These are phyloP conservation scores for Kernera saxatilis DNA, from an alignment of 345 rosid species.

Conservation along the genomic window DNA sequence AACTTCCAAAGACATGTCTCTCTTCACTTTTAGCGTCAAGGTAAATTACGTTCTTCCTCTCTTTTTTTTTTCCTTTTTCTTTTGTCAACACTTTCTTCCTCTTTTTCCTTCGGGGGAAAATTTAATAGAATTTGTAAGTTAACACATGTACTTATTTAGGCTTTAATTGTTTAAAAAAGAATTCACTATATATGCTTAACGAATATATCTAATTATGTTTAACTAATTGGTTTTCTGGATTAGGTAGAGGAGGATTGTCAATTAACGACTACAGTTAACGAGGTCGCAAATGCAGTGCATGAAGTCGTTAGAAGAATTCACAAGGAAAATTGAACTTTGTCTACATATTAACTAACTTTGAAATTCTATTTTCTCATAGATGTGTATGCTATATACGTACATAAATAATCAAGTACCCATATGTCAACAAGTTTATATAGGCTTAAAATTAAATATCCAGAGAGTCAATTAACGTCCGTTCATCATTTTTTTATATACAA, in stretches of 20 bases:
- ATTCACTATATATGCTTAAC: not conserved
- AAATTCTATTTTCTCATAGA: not conserved
- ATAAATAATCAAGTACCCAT: not conserved
- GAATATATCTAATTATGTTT: not conserved
- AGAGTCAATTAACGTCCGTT: not conserved
- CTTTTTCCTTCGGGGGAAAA: not conserved
- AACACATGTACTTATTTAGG: not conserved
- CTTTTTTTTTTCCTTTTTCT: too few relatives aligned
- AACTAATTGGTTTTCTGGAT: not conserved
- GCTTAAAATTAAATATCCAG: too few relatives aligned
- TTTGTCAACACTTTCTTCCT: not conserved
- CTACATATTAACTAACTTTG: not conserved
- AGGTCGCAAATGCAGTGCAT: slow-evolving; percentile 22
- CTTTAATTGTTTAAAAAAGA: not conserved
- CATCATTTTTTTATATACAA: not conserved
- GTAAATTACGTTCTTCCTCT: slow-evolving; percentile 18
- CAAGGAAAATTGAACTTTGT: not conserved
- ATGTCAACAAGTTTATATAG: too few relatives aligned
- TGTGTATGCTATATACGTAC: not conserved
- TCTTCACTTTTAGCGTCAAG: slow-evolving; percentile 56
- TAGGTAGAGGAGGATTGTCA: slow-evolving; percentile 14
- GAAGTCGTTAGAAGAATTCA: slow-evolving; percentile 24
- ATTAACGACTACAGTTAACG: slow-evolving; percentile 12
- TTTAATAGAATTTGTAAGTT: not conserved
- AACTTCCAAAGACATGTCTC: slow-evolving; percentile 37